These are phyloP conservation scores for Lentinula edodes DNA, from an alignment of 768 basidiomycete species.

Conservation along the genomic window DNA sequence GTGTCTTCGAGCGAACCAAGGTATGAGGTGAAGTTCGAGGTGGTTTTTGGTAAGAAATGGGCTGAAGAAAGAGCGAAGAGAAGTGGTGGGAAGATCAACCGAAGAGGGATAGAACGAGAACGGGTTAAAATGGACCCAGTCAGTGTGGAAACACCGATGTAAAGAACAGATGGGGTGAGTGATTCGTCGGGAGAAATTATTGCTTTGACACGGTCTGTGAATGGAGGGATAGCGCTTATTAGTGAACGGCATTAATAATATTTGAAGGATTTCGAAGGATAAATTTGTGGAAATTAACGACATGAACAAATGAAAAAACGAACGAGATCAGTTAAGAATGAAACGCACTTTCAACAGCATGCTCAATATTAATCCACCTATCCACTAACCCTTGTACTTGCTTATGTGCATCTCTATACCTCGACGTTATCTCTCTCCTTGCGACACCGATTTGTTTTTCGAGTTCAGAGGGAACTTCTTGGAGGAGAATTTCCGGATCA, in stretches of 20 bases:
- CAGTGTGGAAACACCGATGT: constrained; percentile 84
- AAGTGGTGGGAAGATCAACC: constrained; percentile 70
- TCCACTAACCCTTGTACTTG: constrained; percentile 70
- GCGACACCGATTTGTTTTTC: constrained; percentile 71
- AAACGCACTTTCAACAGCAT: constrained; percentile 75
- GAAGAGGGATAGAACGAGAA: constrained; percentile 62
- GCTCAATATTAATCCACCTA: constrained; percentile 83
- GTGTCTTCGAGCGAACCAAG: constrained; percentile 62
- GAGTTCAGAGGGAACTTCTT: constrained; percentile 69
- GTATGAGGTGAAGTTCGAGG: constrained; percentile 63
- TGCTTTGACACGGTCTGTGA: constrained; percentile 72
- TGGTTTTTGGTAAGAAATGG: constrained; percentile 86
- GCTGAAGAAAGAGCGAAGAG: constrained; percentile 64
- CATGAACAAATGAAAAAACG: too few relatives aligned
- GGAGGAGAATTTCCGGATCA: constrained; percentile 58
- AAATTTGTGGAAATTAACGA: neutral
- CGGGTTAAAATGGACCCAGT: constrained; percentile 85
- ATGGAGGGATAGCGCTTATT: neutral
- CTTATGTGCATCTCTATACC: constrained; percentile 52
- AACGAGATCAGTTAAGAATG: neutral
- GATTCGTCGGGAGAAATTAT: constrained; percentile 77
- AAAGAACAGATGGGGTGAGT: constrained; percentile 85
- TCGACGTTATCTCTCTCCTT: constrained; percentile 52
- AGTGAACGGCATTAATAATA: too few relatives aligned
- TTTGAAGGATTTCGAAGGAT: neutral